Evolutionary conservation across 495 filamentous ascomycete genomes (phyloP).

Genomic region (Penicillium cataractarum): DNA sequence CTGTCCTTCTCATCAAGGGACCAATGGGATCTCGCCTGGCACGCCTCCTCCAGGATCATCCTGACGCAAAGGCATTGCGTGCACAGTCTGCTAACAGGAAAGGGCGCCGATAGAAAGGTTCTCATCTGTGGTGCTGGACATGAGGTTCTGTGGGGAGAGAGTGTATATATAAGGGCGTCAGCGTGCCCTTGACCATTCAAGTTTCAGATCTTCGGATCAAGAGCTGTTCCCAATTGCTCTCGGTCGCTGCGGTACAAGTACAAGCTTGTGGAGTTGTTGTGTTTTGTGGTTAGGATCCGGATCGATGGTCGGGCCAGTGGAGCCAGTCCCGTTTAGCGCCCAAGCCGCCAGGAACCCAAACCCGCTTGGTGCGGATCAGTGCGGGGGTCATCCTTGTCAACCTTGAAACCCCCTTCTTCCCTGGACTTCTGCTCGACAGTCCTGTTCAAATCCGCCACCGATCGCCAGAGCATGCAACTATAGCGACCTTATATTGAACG

Average conservation of each 20-base stretch:
- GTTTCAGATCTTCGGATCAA: too few relatives aligned
- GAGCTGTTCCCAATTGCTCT: too few relatives aligned
- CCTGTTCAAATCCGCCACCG: neutral
- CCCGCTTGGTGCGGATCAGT: conserved; percentile 6
- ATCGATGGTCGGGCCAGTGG: neutral
- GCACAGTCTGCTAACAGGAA: neutral
- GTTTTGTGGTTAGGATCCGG: neutral
- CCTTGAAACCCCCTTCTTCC: conserved; percentile 2
- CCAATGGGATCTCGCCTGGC: neutral
- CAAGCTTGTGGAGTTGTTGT: neutral
- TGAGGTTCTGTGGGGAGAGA: neutral
- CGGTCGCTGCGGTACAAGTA: neutral
- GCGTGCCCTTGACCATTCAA: neutral
- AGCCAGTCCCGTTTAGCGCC: conserved; percentile 7
- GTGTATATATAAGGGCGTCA: neutral
- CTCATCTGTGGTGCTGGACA: neutral
- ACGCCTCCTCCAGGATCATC: neutral
- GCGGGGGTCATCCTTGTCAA: neutral
- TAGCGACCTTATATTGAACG: neutral
- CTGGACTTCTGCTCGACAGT: neutral
- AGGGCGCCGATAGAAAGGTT: neutral
- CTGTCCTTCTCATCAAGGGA: neutral
- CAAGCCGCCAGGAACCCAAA: conserved; percentile 10
- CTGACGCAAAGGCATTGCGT: too few relatives aligned
- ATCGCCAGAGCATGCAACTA: neutral